Percentiles rank a stretch among this genome's conserved stretches.
Evolutionary conservation across 768 basidiomycete genomes (phyloP).

Genomic region (Kondoa malvinella): DNA sequence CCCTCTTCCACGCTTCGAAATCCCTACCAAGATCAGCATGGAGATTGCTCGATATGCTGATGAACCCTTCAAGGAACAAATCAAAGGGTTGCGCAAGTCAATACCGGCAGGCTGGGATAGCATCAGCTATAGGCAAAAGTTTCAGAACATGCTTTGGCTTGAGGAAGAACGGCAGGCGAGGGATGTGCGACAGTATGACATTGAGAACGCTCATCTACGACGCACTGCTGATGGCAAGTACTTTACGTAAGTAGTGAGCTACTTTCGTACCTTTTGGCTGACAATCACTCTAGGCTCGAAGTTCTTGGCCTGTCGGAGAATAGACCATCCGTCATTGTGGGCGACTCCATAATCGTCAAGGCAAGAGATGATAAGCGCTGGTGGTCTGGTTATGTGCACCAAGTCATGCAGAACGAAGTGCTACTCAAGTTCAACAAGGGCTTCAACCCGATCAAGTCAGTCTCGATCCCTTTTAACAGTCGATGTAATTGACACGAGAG

Average conservation of each 20-base stretch:
- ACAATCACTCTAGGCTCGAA: not conserved
- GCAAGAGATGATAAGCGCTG: not conserved
- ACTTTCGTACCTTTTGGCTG: not conserved
- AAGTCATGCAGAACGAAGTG: not conserved
- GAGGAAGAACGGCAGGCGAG: not conserved
- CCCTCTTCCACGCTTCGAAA: not conserved
- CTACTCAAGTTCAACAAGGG: not conserved
- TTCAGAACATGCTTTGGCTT: not conserved
- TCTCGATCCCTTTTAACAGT: not conserved
- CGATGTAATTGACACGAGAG: not conserved
- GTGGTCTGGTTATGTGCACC: not conserved
- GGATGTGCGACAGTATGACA: not conserved
- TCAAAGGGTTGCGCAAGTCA: not conserved
- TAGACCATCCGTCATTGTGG: conserved; percentile 2
- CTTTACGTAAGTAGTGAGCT: not conserved
- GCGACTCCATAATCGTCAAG: not conserved
- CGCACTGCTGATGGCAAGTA: not conserved
- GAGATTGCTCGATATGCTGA: not conserved
- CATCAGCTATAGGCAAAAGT: not conserved
- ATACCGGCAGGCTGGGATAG: not conserved
- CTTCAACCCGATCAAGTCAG: conserved; percentile 1
- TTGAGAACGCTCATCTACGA: not conserved
- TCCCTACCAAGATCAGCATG: not conserved
- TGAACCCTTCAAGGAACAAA: not conserved
- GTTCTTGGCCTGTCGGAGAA: conserved; percentile 1